A percentile compares a stretch with the other conserved stretches of the same genome.
Evolutionary conservation across 352 stramenopile genomes (phyloP).

Genomic region (Pythium vanterpoolii): DNA sequence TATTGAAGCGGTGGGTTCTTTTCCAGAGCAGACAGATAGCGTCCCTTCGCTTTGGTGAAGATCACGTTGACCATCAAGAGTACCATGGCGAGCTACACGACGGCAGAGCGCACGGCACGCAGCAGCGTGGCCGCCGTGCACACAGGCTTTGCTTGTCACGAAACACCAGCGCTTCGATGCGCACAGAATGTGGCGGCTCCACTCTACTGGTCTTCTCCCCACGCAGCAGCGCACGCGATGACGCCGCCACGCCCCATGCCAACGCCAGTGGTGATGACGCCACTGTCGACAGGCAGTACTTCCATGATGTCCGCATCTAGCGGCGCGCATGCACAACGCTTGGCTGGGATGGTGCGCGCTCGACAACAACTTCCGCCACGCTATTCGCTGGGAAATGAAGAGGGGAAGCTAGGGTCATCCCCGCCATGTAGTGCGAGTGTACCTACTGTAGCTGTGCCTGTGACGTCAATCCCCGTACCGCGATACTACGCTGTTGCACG

Average conservation of each 20-base stretch:
- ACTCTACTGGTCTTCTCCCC: background rate
- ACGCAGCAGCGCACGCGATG: background rate
- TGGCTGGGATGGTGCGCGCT: background rate
- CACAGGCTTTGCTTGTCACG: background rate
- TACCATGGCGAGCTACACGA: background rate
- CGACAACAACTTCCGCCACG: conserved; percentile 9
- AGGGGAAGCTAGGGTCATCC: background rate
- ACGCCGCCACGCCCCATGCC: background rate
- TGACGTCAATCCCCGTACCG: background rate
- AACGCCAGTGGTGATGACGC: background rate
- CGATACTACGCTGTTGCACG: conserved; percentile 46
- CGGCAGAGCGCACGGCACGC: background rate
- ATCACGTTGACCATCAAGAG: no score
- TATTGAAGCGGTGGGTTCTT: background rate
- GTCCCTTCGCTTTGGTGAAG: background rate
- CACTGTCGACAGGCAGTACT: background rate
- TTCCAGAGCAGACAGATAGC: no score
- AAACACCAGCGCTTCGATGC: background rate
- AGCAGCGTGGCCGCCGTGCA: no score
- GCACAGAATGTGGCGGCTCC: background rate
- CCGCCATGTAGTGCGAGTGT: background rate
- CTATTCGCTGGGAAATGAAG: background rate
- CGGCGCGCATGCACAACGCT: background rate
- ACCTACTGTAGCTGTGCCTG: background rate
- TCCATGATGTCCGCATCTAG: background rate